Percentiles rank a stretch among this genome's conserved stretches.
These are phyloP conservation scores for Lodderomyces orthopsilosis DNA, from an alignment of 1,139 yeast genomes.

Conservation along the genomic window DNA sequence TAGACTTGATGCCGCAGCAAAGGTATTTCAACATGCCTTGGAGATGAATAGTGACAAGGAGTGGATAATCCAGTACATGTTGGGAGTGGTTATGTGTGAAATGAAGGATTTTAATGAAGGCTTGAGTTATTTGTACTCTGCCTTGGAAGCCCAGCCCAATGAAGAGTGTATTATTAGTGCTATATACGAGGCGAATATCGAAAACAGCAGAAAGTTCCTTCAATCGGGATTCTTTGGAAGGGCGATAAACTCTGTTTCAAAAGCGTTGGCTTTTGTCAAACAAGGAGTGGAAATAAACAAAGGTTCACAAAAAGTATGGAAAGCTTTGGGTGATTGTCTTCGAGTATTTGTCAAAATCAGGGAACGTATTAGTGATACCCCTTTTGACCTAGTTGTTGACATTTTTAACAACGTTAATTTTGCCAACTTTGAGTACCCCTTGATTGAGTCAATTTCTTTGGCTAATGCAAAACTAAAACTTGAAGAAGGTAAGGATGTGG, in stretches of 20 bases:
- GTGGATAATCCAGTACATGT: slow-evolving; percentile 64
- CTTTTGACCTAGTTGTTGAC: slow-evolving; percentile 36
- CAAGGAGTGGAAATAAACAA: slow-evolving; percentile 36
- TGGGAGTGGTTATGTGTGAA: slow-evolving; percentile 59
- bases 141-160: slow-evolving; percentile 43
- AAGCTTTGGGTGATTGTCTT: slow-evolving; percentile 47
- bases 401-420: slow-evolving; percentile 25
- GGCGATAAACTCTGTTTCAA: slow-evolving; percentile 35
- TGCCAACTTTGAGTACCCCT: slow-evolving; percentile 2
- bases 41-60: slow-evolving; percentile 36
- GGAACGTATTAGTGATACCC: slow-evolving; percentile 40
- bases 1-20: slow-evolving; percentile 78
- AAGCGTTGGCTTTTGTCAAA: slow-evolving; percentile 52
- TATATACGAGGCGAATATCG: slow-evolving; percentile 54
- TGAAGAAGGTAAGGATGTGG: slow-evolving; percentile 17
- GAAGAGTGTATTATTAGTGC: slow-evolving; percentile 60
- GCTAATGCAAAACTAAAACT: slow-evolving; percentile 13
- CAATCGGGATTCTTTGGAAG: slow-evolving; percentile 66
- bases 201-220: slow-evolving; percentile 52
- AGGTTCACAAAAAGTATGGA: slow-evolving; percentile 54
- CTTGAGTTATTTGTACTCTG: slow-evolving; percentile 27
- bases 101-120: slow-evolving; percentile 41
- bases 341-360: slow-evolving; percentile 45
- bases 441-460: slow-evolving; percentile 12
- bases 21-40: slow-evolving; percentile 71